These are phyloP conservation scores for Fusarium compactum DNA, from an alignment of 2,329 filamentous ascomycete genomes.

Conservation along the genomic window DNA sequence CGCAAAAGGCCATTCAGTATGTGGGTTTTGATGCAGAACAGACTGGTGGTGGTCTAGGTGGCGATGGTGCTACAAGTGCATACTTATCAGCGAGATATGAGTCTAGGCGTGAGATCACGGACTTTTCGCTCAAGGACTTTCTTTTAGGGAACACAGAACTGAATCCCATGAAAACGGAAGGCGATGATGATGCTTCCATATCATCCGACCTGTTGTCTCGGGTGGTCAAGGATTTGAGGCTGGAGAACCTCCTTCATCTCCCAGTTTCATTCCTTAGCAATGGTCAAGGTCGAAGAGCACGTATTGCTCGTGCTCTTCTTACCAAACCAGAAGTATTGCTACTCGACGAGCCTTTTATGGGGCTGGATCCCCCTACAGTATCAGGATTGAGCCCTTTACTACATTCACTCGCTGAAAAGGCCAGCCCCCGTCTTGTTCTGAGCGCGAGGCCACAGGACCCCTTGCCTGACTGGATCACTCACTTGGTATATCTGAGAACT, in stretches of 20 bases:
- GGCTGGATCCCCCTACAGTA: constrained; percentile 87
- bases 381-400: constrained; percentile 78
- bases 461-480: constrained; percentile 90
- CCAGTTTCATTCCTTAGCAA: constrained; percentile 93
- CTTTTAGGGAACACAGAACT: constrained; percentile 84
- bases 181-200: constrained; percentile 60
- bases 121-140: constrained; percentile 87
- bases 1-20: constrained; percentile 81
- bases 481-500: constrained; percentile 78
- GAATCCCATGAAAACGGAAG: constrained; percentile 70
- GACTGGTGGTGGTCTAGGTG: constrained; percentile 63
- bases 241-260: constrained; percentile 78
- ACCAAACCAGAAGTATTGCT: constrained; percentile 83
- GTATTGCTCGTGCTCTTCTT: constrained; percentile 88
- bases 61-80: constrained; percentile 73
- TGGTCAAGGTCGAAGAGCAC: constrained; percentile 87
- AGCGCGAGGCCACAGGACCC: constrained; percentile 86
- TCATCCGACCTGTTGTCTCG: constrained; percentile 66
- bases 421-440: constrained; percentile 78
- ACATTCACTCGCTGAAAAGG: constrained; percentile 72
- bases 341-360: constrained; percentile 96
- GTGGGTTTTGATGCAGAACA: constrained; percentile 89
- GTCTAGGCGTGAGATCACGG: constrained; percentile 84
- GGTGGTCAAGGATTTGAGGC: constrained; percentile 76
- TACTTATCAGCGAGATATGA: constrained; percentile 94